These are phyloP conservation scores for Ogataea pini DNA, from an alignment of 805 yeast species.

Conservation along the genomic window DNA sequence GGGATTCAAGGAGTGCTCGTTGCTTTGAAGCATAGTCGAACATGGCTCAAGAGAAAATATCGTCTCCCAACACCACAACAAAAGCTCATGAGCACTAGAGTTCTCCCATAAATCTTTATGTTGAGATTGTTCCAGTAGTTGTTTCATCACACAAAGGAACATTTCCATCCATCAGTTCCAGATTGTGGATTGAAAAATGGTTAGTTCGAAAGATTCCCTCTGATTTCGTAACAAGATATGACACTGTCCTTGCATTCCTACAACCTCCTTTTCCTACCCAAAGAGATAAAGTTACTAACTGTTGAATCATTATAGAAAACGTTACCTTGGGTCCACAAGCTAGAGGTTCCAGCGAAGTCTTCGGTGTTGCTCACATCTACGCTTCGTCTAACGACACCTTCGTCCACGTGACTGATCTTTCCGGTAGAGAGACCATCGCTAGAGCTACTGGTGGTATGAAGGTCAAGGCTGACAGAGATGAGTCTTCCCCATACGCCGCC, in stretches of 20 bases:
- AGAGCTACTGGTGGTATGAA: constrained; percentile 99
- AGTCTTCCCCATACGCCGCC: constrained; percentile 99
- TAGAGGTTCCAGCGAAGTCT: constrained; percentile 97
- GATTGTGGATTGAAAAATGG: neutral
- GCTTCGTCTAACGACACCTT: constrained; percentile 99
- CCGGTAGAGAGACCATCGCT: constrained; percentile 99
- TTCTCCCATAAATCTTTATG: neutral
- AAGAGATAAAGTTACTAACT: neutral
- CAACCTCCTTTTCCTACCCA: neutral
- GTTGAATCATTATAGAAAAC: constrained; percentile 40
- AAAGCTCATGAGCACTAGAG: neutral
- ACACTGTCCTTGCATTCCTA: neutral
- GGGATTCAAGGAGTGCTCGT: neutral
- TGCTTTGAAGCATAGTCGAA: neutral
- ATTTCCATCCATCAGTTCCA: neutral
- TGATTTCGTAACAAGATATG: neutral
- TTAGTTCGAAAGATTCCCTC: neutral
- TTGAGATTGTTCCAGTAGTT: neutral
- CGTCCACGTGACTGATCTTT: constrained; percentile 98
- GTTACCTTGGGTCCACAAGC: constrained; percentile 80
- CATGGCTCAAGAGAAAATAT: neutral
- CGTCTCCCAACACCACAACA: neutral
- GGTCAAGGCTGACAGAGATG: constrained; percentile 99
- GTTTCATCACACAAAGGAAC: neutral
- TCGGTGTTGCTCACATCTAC: constrained; percentile 99